Evolutionary conservation across 148 eudicot species (phyloP), one percentile per base, ranked within the genome.

Genomic region (Beta vulgaris): DNA sequence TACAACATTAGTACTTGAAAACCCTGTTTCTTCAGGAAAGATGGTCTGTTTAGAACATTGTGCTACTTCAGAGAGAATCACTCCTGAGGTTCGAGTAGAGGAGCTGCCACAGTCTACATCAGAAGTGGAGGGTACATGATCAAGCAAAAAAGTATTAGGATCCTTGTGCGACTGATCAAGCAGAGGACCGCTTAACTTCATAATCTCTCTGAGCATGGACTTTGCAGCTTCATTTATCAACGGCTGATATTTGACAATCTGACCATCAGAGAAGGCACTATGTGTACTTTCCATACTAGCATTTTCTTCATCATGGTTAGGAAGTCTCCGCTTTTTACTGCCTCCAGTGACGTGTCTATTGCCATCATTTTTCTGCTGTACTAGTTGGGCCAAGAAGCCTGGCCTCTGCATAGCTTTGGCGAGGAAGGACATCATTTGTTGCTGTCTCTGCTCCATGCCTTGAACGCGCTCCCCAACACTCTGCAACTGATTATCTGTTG

Each of bases 381-480:
- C 92, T 19, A 92, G 74, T 85, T 92, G 94, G 58, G 92, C 76
- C 58, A 90, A 71, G 77, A 92, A 88, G 48, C 86, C 89, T 39
- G 97, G 92, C 71, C 86, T 88, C 63, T 87, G 91, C 94, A 92
- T 84, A 40, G 97, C 94, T 78, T 88, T 92, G 2, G 97, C 92
- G 49, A 92, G 97, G 67, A 92, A 92, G 8, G 97, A 84, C 97
- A 90, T 92, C 92, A 87, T 85, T 72, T 90, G 91, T 76, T 88
- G 89, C 42, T 90, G 91, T 74, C 84, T 77, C 73, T 90, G 88
- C 71, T 90, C 91, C 94, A 92, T 92, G 35, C 76, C 84, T 42
- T 92, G 97, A 67, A 91, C 90, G 32, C 97, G 87, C 73, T 89
- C 92, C 23, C 88, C 91, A 51, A 85, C 92, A 68, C 82, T 82